Percentiles rank a stretch among this genome's conserved stretches.
These are phyloP conservation scores for Dictyostelium firmibasis DNA, from an alignment of 78 protist genomes.

Conservation along the genomic window DNA sequence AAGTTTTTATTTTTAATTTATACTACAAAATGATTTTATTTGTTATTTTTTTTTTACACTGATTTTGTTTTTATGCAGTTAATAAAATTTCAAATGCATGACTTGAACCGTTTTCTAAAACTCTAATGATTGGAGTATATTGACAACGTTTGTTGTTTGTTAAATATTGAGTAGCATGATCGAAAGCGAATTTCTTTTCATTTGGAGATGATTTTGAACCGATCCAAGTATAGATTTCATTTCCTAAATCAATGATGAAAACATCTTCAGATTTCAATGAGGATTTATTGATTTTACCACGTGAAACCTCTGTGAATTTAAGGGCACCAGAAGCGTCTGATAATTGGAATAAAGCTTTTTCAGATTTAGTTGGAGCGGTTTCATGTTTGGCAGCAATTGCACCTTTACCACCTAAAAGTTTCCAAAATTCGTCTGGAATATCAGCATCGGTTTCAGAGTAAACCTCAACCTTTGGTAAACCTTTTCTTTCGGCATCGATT, in stretches of 20 bases:
- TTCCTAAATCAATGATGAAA: slow-evolving; percentile 64
- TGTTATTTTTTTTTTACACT: not conserved
- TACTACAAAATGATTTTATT: not conserved
- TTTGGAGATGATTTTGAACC: slow-evolving; percentile 7
- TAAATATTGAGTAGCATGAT: slow-evolving; percentile 44
- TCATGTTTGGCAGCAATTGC: not conserved
- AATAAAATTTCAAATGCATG: not conserved
- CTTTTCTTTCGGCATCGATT: slow-evolving; percentile 62
- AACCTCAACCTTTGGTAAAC: slow-evolving; percentile 19
- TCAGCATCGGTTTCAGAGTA: slow-evolving; percentile 18
- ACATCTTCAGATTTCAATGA: slow-evolving; percentile 31
- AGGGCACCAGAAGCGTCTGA: slow-evolving; percentile 30
- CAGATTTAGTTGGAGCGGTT: not conserved
- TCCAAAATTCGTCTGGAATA: slow-evolving; percentile 32
- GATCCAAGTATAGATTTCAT: slow-evolving; percentile 67
- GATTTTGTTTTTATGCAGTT: not conserved
- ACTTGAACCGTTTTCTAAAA: slow-evolving; percentile 43
- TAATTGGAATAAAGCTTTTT: slow-evolving; percentile 1
- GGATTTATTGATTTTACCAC: not conserved
- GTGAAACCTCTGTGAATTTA: slow-evolving; percentile 32
- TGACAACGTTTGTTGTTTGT: not conserved
- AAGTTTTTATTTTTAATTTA: not conserved
- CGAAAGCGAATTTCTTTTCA: slow-evolving; percentile 33
- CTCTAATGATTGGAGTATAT: slow-evolving; percentile 52
- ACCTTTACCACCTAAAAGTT: slow-evolving; percentile 18